Evolutionary conservation across 139 green algal genomes (phyloP).

Genomic region (Chlamydomonas sp.): DNA sequence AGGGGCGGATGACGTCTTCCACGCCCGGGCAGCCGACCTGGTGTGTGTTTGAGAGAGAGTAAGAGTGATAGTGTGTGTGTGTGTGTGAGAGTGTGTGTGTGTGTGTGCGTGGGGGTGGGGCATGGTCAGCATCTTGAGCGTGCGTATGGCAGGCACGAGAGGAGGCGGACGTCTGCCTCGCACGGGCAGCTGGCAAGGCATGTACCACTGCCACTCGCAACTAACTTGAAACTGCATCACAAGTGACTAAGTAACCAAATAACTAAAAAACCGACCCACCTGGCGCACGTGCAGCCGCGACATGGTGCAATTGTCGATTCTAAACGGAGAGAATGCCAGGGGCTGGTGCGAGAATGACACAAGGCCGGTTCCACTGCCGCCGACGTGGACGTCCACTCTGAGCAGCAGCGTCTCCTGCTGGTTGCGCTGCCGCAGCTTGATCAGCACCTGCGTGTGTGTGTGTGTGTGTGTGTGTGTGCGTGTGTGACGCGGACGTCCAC

Average conservation of each 20-base stretch:
- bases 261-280: conserved; percentile 14
- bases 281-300: conserved; percentile 62
- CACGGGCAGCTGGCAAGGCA: too few species aligned
- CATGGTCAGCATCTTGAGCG: too few species aligned
- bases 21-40: conserved; percentile 39
- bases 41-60: too few species aligned
- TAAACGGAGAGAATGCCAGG: conserved; percentile 9
- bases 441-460: neutral
- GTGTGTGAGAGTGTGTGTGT: neutral
- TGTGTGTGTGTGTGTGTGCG: too few species aligned
- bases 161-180: conserved; percentile 75
- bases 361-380: conserved; percentile 26
- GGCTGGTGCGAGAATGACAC: conserved; percentile 14
- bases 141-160: conserved; percentile 66
- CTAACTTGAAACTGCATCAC: too few species aligned
- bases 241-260: neutral
- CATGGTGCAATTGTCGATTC: conserved; percentile 79
- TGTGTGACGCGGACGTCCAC: conserved; percentile 9
- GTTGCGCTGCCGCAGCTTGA: conserved; percentile 12
- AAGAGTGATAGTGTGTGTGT: too few species aligned
- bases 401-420: conserved; percentile 7
- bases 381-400: conserved; percentile 5
- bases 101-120: neutral
- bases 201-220: too few species aligned
- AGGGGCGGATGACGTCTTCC: conserved; percentile 74